Percentiles rank a stretch among this genome's conserved stretches.
These are phyloP conservation scores for Pseudogymnoascus verrucosus DNA, from an alignment of 2,329 filamentous ascomycete species.

Conservation along the genomic window DNA sequence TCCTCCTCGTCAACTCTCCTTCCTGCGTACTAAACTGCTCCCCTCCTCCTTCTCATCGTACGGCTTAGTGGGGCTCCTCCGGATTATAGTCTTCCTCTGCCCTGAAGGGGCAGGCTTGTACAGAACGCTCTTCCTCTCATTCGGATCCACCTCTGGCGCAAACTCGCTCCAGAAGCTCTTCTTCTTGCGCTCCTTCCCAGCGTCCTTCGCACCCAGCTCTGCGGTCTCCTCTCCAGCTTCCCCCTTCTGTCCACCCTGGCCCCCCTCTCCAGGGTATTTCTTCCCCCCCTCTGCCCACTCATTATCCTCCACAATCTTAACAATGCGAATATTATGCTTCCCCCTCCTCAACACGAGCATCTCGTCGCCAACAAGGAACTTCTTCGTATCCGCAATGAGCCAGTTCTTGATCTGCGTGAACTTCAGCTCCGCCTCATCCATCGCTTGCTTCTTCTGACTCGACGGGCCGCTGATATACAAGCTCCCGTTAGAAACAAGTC, in stretches of 20 bases:
- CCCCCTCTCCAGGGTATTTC: constrained; percentile 39
- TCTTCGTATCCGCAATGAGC: constrained; percentile 47
- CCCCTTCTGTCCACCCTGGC: background rate
- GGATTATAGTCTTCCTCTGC: background rate
- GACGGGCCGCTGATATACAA: constrained; percentile 53
- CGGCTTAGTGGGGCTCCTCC: background rate
- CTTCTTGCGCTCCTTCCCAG: constrained; percentile 1
- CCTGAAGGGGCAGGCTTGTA: background rate
- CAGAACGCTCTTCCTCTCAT: constrained; percentile 7
- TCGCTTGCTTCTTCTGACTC: constrained; percentile 33
- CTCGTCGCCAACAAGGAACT: constrained; percentile 49
- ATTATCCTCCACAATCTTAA: constrained; percentile 51
- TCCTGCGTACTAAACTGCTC: constrained; percentile 1
- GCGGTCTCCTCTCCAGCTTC: background rate
- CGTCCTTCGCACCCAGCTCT: background rate
- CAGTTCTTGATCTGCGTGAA: constrained; percentile 57
- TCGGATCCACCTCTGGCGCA: constrained; percentile 2
- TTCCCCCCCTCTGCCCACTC: constrained; percentile 42
- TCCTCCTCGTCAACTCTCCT: background rate
- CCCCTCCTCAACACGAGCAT: constrained; percentile 54
- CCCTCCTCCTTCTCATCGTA: background rate
- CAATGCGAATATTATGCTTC: constrained; percentile 54
- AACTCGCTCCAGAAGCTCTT: constrained; percentile 10
- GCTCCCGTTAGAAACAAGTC: constrained; percentile 46
- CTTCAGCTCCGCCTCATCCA: constrained; percentile 43